Percentiles rank a stretch among this genome's conserved stretches.
Conservation (phyloP, 2,329 filamentous ascomycete species). For the Fusarium siculi region DNA sequence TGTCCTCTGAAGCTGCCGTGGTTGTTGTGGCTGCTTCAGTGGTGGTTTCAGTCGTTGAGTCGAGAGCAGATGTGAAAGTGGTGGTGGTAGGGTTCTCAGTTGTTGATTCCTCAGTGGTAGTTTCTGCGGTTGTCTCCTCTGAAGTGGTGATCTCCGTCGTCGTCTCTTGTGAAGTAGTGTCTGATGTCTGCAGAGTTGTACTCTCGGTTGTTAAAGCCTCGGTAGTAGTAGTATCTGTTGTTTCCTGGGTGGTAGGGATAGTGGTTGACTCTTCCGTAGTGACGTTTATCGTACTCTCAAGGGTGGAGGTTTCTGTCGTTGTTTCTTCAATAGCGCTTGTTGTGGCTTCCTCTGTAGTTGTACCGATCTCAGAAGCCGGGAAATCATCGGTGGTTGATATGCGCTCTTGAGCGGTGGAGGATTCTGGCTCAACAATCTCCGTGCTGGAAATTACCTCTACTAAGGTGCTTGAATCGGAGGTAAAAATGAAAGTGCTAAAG, state of each 20-base stretch:
- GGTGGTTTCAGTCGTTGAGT: neutral
- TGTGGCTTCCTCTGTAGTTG: neutral
- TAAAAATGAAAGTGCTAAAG: neutral
- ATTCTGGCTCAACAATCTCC: neutral
- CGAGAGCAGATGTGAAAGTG: neutral
- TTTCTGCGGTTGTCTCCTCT: neutral
- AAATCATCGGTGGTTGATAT: neutral
- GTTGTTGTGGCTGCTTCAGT: neutral
- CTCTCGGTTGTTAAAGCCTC: neutral
- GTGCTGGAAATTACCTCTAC: neutral
- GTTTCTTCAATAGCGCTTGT: neutral
- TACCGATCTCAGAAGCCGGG: neutral
- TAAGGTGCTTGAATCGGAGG: neutral
- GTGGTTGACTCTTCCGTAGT: neutral
- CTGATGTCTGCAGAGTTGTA: neutral
- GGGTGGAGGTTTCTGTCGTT: neutral
- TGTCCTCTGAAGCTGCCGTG: neutral
- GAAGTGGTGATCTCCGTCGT: neutral
- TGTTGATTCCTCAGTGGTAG: neutral
- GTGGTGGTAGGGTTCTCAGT: neutral
- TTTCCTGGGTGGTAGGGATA: neutral
- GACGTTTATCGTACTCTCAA: neutral
- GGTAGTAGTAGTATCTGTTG: neutral
- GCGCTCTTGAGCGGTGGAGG: neutral
- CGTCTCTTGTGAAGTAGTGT: neutral